phyloP scores from a whole-genome alignment of 768 basidiomycete genomes.

The Suillus bovinus region DNA sequence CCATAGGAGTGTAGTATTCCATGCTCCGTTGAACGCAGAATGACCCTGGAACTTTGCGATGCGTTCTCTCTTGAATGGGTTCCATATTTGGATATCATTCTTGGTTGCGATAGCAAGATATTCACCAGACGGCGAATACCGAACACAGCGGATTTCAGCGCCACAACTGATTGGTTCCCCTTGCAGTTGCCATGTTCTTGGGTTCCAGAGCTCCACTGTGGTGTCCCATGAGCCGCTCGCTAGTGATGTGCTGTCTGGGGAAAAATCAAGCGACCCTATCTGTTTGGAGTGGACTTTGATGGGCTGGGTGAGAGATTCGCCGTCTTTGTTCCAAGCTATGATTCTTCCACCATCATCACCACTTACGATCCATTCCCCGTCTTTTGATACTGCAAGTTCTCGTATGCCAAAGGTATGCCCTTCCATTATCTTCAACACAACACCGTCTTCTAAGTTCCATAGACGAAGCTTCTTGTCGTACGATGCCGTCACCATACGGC shows the following conservation, averaged over 20 bases:
- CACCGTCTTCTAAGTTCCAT: not conserved
- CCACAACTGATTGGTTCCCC: not conserved
- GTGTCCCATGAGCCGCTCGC: not conserved
- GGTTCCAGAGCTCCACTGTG: not conserved
- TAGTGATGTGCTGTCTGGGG: not conserved
- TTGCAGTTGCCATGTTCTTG: not conserved
- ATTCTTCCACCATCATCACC: not conserved
- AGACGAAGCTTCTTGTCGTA: not conserved
- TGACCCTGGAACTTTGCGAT: too few species aligned
- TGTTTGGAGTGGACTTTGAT: not conserved
- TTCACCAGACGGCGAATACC: not conserved
- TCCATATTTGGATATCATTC: not conserved
- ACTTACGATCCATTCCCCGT: not conserved
- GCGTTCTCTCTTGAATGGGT: not conserved
- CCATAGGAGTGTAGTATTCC: too few species aligned
- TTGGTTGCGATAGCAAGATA: not conserved
- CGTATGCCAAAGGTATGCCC: not conserved
- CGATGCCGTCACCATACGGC: not conserved
- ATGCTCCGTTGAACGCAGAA: too few species aligned
- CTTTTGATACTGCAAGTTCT: not conserved
- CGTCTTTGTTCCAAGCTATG: not conserved
- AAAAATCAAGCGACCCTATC: not conserved
- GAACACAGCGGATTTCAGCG: not conserved
- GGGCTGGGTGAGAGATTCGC: not conserved
- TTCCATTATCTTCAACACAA: not conserved